Conservation (phyloP, 148 eudicot genomes). For the Spergularia marina region DNA sequence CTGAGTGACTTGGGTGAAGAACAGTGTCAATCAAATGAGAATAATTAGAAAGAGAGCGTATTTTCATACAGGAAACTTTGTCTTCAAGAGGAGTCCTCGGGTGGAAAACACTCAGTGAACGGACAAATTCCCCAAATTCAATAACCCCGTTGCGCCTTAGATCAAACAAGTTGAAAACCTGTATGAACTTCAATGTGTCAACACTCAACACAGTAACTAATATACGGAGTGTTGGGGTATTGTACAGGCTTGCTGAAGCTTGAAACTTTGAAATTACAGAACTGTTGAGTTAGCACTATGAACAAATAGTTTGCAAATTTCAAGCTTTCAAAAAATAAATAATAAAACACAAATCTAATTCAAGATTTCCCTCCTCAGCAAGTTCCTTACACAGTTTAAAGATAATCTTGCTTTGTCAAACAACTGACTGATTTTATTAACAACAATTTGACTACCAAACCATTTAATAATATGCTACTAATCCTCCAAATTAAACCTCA, state of each 20-base stretch:
- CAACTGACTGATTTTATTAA: no score
- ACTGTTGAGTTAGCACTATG: no score
- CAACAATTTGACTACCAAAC: no score
- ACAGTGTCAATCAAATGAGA: background rate
- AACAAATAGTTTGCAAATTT: no score
- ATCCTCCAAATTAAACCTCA: no score
- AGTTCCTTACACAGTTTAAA: no score
- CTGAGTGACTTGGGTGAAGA: background rate
- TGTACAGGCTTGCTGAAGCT: background rate
- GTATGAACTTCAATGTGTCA: conserved; percentile 19
- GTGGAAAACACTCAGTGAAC: conserved; percentile 67
- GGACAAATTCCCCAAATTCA: conserved; percentile 77
- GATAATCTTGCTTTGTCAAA: no score
- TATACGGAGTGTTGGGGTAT: background rate
- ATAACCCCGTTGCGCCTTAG: conserved; percentile 60
- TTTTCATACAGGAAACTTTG: conserved; percentile 62
- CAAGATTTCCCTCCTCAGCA: no score
- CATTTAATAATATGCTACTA: no score
- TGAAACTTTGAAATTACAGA: background rate
- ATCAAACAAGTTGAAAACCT: conserved; percentile 74
- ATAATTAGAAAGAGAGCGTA: background rate
- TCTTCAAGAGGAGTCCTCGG: conserved; percentile 61
- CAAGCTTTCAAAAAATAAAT: no score
- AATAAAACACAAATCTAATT: no score
- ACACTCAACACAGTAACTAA: background rate